A percentile compares a stretch with the other conserved stretches of the same genome.
Conservation (phyloP, 345 rosid genomes). For the Excoecaria agallocha region DNA sequence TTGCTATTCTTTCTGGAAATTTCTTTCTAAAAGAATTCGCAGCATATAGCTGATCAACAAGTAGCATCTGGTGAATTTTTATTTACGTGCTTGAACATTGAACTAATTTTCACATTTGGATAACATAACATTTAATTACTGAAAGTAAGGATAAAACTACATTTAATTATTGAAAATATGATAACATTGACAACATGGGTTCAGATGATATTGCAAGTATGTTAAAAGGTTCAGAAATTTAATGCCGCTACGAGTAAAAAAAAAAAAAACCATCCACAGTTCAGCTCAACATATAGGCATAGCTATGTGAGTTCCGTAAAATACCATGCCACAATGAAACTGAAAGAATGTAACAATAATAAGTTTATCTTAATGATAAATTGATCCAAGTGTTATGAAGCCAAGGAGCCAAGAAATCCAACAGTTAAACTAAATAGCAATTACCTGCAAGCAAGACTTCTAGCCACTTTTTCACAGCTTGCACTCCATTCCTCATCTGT, state of each 20-base stretch:
- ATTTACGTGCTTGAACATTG: not conserved
- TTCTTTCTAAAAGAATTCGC: no score
- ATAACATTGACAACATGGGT: not conserved
- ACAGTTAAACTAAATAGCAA: not conserved
- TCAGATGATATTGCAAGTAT: not conserved
- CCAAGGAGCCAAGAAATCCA: not conserved
- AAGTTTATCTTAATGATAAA: not conserved
- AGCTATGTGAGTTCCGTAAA: not conserved
- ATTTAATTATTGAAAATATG: not conserved
- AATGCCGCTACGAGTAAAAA: not conserved
- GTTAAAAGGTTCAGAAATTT: not conserved
- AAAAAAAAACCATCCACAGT: not conserved
- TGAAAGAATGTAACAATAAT: not conserved
- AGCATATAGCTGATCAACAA: not conserved
- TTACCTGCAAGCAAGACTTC: slow-evolving; percentile 69
- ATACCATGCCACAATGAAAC: not conserved
- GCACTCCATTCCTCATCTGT: slow-evolving; percentile 75
- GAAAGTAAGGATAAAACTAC: no score
- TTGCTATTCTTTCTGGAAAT: no score
- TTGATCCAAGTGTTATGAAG: not conserved
- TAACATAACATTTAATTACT: not conserved
- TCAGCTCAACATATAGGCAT: not conserved
- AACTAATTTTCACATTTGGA: not conserved
- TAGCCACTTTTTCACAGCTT: slow-evolving; percentile 60
- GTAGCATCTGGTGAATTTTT: not conserved